A percentile compares a stretch with the other conserved stretches of the same genome.
These are phyloP conservation scores for Symbiodinium pilosum DNA, from an alignment of 73 alveolate species.

Conservation along the genomic window DNA sequence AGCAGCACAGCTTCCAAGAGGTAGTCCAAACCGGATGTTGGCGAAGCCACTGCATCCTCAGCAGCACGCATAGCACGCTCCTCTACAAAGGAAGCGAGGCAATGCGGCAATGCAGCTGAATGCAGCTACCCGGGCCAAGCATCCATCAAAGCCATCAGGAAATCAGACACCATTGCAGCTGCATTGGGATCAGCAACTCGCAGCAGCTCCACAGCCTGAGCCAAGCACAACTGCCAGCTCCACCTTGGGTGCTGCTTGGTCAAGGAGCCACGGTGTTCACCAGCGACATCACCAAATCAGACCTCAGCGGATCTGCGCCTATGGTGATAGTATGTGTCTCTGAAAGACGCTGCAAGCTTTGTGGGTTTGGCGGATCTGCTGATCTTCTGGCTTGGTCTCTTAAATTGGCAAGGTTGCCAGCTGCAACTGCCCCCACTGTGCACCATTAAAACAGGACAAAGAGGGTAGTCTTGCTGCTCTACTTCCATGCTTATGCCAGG, in stretches of 20 bases:
- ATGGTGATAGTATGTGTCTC: too few relatives aligned
- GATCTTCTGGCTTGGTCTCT: too few relatives aligned
- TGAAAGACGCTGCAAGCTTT: too few relatives aligned
- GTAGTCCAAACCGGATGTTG: neutral
- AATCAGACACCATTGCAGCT: neutral
- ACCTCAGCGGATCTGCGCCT: too few relatives aligned
- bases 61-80: too few relatives aligned
- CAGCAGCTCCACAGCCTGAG: neutral
- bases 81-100: too few relatives aligned
- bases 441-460: too few relatives aligned
- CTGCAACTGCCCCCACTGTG: too few relatives aligned
- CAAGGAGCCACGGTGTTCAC: neutral
- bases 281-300: neutral
- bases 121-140: neutral
- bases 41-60: neutral
- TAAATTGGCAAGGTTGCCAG: too few relatives aligned
- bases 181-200: neutral
- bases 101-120: too few relatives aligned
- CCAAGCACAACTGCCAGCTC: neutral
- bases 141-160: neutral
- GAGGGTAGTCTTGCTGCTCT: too few relatives aligned
- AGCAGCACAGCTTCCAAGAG: constrained; percentile 7
- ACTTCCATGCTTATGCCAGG: neutral
- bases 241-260: neutral
- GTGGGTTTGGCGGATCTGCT: too few relatives aligned